Evolutionary conservation across 2,329 filamentous ascomycete genomes (phyloP), one percentile per base, ranked within the genome.

Genomic region (Xenosphaeropsis pyriputrescens): DNA sequence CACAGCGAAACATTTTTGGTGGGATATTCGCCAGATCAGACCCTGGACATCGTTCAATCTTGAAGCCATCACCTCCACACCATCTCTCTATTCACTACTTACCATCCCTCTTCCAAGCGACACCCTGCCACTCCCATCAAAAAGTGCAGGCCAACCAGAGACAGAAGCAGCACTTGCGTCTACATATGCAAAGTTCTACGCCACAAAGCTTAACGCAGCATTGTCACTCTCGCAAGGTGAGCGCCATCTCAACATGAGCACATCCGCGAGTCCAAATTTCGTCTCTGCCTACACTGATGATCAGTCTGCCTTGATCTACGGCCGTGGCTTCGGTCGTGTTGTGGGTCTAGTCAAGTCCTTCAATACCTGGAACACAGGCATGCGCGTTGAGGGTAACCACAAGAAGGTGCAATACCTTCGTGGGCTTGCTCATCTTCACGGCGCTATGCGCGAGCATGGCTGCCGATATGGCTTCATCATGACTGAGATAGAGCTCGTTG

Each of bases 401-500:
- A 82, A 86, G 60, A 80, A 83, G 41, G 84, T 94, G 41, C 78
- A 89, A 59, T 95, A 95, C 63, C 78, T 95, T 15, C 79, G 82
- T 36, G 85, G 85, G 1, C 74, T 96, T 5, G 71, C 86, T 0
- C 85, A 93, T 50, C 66, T 95, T 33, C 89, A 96, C 60, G 75
- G 84, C 54, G 78, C 79, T 53, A 94, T 95, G 85, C 85, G 89
- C 57, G 85, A 93, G 61, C 84, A 94, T 61, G 78, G 79, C 47
- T 93, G 85, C 55, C 79, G 89, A 41, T 96, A 95, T 58, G 89
- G 89, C 39, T 96, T 94, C 66, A 89, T 96, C 58, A 76, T 95
- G 53, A 95, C 85, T 1, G 89, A 95, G 61, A 94, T 94, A 50
- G 89, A 96, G 62, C 76, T 95, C 7, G 79, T 95, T 30, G 77